phyloP scores from a whole-genome alignment of 768 basidiomycete genomes.

The Butyriboletus loyo region DNA sequence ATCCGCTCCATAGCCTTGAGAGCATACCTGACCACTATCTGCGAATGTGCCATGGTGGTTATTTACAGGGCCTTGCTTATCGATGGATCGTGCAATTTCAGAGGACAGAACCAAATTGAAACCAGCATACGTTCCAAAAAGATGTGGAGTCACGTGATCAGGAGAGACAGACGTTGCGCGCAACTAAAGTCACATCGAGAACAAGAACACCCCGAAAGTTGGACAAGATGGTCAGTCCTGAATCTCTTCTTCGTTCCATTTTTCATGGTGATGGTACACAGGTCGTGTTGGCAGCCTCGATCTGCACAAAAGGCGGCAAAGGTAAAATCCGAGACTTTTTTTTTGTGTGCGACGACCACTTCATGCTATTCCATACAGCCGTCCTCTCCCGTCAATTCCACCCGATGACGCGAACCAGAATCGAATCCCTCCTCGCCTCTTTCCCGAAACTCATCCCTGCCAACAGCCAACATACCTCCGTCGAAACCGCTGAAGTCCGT shows the following conservation, averaged over 20 bases:
- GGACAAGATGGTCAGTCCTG: conserved; percentile 22
- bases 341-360: neutral
- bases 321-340: conserved; percentile 46
- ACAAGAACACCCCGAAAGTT: neutral
- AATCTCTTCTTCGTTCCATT: neutral
- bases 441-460: conserved; percentile 97
- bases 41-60: conserved; percentile 14
- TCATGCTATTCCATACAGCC: conserved; percentile 43
- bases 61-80: too few species aligned
- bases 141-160: conserved; percentile 15
- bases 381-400: conserved; percentile 96
- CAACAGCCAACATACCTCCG: conserved; percentile 94
- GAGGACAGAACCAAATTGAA: too few species aligned
- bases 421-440: conserved; percentile 93
- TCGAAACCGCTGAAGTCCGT: conserved; percentile 91
- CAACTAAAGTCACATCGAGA: neutral
- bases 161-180: conserved; percentile 10
- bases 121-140: too few species aligned
- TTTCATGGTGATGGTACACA: conserved; percentile 29
- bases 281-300: conserved; percentile 92
- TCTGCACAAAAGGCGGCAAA: conserved; percentile 94
- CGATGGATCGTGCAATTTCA: too few species aligned
- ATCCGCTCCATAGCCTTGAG: conserved; percentile 76
- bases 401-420: conserved; percentile 86
- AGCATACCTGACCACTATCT: conserved; percentile 40